Conservation (phyloP, 345 rosid genomes). For the Syzygium jambos region DNA sequence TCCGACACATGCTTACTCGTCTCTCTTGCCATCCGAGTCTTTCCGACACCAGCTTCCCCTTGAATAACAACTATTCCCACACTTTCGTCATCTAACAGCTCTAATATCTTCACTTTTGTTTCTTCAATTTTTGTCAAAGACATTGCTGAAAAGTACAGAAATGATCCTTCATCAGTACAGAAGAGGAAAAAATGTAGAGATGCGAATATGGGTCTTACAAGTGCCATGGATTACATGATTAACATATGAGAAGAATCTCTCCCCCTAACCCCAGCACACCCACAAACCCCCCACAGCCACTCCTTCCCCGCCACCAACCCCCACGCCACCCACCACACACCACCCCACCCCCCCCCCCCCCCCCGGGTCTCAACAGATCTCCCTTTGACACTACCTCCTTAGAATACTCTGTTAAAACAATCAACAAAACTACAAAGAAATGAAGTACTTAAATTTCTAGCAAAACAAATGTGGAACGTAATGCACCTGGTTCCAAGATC, state of each 20-base stretch:
- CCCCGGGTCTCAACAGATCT: too few relatives aligned
- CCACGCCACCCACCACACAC: too few relatives aligned
- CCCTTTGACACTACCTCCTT: neutral
- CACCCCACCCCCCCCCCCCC: too few relatives aligned
- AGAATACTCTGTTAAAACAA: too few relatives aligned
- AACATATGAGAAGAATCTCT: too few relatives aligned
- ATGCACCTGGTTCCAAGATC: neutral
- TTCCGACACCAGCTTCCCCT: constrained; percentile 36
- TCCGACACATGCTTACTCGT: neutral
- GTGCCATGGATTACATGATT: neutral
- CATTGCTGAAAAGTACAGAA: constrained; percentile 1
- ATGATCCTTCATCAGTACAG: neutral
- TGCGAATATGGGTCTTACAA: neutral
- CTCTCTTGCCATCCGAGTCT: constrained; percentile 35
- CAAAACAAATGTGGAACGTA: neutral
- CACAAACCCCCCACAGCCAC: too few relatives aligned
- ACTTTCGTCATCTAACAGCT: neutral
- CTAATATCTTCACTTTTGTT: neutral
- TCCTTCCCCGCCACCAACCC: too few relatives aligned
- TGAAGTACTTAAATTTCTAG: neutral
- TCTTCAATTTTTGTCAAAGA: neutral
- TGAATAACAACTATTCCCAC: constrained; percentile 6
- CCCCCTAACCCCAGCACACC: too few relatives aligned
- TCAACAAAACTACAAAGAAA: too few relatives aligned
- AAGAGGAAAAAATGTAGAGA: neutral